These are phyloP conservation scores for Vitis rotundifolia DNA, from an alignment of 164 flowering plant genomes.

Conservation along the genomic window DNA sequence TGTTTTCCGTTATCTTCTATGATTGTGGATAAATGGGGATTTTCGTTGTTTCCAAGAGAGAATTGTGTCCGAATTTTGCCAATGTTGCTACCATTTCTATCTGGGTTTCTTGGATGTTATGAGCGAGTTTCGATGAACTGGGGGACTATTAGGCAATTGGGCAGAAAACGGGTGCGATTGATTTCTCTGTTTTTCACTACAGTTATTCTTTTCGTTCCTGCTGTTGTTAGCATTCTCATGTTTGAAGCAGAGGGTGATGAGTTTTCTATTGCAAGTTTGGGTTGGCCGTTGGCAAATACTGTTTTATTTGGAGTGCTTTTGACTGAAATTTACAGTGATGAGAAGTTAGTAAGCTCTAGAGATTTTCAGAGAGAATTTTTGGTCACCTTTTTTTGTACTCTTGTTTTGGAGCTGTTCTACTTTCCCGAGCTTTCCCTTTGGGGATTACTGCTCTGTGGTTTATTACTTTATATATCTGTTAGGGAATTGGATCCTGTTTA, in stretches of 20 bases:
- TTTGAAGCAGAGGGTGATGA: conserved; percentile 42
- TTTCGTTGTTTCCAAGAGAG: conserved; percentile 23
- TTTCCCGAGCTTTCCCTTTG: conserved; percentile 80
- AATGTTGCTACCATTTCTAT: conserved; percentile 78
- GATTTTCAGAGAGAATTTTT: conserved; percentile 67
- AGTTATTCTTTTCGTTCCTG: conserved; percentile 64
- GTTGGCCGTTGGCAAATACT: conserved; percentile 86
- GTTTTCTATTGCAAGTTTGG: conserved; percentile 48
- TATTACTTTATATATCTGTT: conserved; percentile 70
- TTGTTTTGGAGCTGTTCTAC: conserved; percentile 82
- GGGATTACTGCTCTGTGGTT: conserved; percentile 73
- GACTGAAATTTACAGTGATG: conserved; percentile 73
- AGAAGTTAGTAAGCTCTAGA: conserved; percentile 44
- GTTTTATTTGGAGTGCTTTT: conserved; percentile 91
- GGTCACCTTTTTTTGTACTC: conserved; percentile 68
- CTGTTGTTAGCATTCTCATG: conserved; percentile 52
- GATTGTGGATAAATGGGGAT: conserved; percentile 23
- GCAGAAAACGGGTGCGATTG: conserved; percentile 64
- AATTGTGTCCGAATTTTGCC: conserved; percentile 72
- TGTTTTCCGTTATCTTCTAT: conserved; percentile 66
- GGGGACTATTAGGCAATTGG: conserved; percentile 57
- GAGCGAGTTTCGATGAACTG: conserved; percentile 63
- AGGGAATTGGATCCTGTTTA: conserved; percentile 53
- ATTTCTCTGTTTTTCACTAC: conserved; percentile 68
- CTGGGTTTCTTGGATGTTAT: conserved; percentile 79